Conservation (phyloP, 2,329 filamentous ascomycete genomes). For the Aspergillus tamarii region DNA sequence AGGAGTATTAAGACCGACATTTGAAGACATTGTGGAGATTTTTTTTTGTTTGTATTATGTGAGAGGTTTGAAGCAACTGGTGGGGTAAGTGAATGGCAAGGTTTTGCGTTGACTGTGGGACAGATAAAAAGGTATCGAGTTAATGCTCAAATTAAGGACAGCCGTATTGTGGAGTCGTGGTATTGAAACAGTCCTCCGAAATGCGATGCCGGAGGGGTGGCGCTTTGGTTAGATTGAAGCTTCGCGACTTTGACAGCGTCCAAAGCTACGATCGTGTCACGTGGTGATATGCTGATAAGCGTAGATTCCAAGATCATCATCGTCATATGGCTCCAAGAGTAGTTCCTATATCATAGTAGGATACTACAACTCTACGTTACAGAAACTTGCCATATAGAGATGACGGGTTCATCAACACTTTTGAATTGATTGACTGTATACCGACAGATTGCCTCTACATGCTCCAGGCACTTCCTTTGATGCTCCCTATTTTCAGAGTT, state of each 20-base stretch:
- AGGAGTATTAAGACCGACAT: constrained; percentile 93
- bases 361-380: background rate
- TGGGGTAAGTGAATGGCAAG: background rate
- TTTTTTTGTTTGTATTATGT: background rate
- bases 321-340: background rate
- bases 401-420: constrained; percentile 11
- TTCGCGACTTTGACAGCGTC: background rate
- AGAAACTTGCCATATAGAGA: background rate
- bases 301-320: background rate
- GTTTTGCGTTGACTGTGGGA: background rate
- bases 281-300: constrained; percentile 4
- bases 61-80: background rate
- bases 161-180: background rate
- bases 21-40: constrained; percentile 75
- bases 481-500: constrained; percentile 24
- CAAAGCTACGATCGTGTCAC: background rate
- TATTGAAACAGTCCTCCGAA: background rate
- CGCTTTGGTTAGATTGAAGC: background rate
- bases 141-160: too few relatives aligned
- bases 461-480: constrained; percentile 22
- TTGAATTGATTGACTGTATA: constrained; percentile 27
- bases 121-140: background rate
- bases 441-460: constrained; percentile 21
- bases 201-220: background rate
- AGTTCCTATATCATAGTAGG: too few relatives aligned